Evolutionary conservation across 768 basidiomycete genomes (phyloP), one percentile per base, ranked within the genome.

Genomic region (Suillus hirtellus): DNA sequence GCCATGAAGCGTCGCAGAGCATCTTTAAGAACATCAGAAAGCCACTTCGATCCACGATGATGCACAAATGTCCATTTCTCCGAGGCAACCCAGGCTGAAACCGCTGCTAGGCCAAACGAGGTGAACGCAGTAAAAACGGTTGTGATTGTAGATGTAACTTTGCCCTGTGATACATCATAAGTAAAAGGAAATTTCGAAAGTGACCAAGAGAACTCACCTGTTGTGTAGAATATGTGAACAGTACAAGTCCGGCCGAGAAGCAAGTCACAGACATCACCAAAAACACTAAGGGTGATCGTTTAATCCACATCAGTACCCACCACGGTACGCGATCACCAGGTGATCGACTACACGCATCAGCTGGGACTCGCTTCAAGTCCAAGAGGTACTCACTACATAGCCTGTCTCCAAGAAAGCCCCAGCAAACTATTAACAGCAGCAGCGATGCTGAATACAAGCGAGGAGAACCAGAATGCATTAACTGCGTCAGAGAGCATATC

Each of bases 221-320:
- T 3, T 72, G 60, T 17, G 88, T 88, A 1, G 89, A 84, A 69
- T 90, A 91, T 2, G 88, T 80, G 66, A 91, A 91, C 31, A 86
- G 80, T 61, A 87, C 86, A n/a, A 91, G 79, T 11, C 89, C 89
- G 34, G 88, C 80, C 1, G 88, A 90, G 70, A 92, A 92, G 71
- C 86, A 87, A 14, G 88, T 87, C 47, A 90, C 89, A 38, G 89
- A 89, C 69, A 90, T 78, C 53, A 90, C 89, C 60, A 92, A 82
- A 73, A 90, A 89, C 55, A 90, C 86, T 50, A 92, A 79, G n/a
- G 89, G 89, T 1, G 88, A 89, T 24, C 89, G 79, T 70, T 90
- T 90, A 75, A 90, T 90, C 89, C 89, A 92, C 67, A 89, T 90
- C 62, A 90, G 76, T 50, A 90, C 88, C 89, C 89, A 90, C 89